These are phyloP conservation scores for Chytriomyces confervae DNA, from an alignment of 192 early-diverging fungal species.

Conservation along the genomic window DNA sequence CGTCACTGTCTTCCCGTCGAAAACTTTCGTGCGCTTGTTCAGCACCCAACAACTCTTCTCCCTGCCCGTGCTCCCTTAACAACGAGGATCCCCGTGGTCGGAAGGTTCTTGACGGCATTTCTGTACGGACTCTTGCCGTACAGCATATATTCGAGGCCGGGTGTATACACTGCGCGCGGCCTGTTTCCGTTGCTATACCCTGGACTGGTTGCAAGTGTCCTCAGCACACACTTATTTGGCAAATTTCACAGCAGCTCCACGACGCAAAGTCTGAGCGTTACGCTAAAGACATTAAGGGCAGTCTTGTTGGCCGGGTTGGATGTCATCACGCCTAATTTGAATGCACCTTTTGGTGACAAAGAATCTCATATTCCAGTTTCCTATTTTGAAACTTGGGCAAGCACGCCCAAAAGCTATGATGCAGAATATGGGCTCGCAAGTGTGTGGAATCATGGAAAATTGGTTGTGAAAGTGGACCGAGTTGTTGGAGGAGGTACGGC, in stretches of 20 bases:
- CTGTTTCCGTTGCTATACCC: slow-evolving; percentile 14
- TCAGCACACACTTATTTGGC: slow-evolving; percentile 28
- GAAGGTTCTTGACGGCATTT: slow-evolving; percentile 22
- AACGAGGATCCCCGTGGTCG: slow-evolving; percentile 10
- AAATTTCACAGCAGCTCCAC: slow-evolving; percentile 5
- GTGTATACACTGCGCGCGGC: slow-evolving; percentile 7
- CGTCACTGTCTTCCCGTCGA: slow-evolving; percentile 25
- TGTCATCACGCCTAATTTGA: slow-evolving; percentile 19
- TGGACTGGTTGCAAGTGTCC: slow-evolving; percentile 7
- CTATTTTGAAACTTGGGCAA: background rate
- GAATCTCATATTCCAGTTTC: background rate
- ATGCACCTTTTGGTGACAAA: background rate
- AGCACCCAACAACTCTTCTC: slow-evolving; percentile 23
- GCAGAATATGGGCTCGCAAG: slow-evolving; percentile 31
- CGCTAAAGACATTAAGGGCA: slow-evolving; percentile 24
- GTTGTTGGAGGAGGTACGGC: background rate
- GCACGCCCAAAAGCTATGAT: slow-evolving; percentile 12
- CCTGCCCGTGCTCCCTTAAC: background rate
- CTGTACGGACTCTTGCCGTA: slow-evolving; percentile 12
- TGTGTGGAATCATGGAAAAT: slow-evolving; percentile 34
- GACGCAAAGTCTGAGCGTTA: slow-evolving; percentile 25
- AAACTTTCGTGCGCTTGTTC: slow-evolving; percentile 30
- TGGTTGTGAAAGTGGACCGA: slow-evolving; percentile 11
- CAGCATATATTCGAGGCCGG: slow-evolving; percentile 12
- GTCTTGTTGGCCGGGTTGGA: slow-evolving; percentile 26